Percentiles rank a stretch among this genome's conserved stretches.
These are phyloP conservation scores for Solanum tarapatanum DNA, from an alignment of 257 asterid species.

Conservation along the genomic window DNA sequence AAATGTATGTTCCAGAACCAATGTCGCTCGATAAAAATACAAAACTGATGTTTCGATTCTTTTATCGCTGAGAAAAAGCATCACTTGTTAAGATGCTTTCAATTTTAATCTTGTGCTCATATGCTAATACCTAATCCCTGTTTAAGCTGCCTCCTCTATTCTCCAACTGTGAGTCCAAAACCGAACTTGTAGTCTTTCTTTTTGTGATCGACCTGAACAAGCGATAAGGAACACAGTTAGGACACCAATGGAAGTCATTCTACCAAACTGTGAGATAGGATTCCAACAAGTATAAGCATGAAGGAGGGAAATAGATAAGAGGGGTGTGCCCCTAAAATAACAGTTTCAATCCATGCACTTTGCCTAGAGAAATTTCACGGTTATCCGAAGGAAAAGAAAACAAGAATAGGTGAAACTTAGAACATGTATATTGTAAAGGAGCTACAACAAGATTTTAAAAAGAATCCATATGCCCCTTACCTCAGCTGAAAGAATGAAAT, in stretches of 20 bases:
- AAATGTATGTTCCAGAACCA: neutral
- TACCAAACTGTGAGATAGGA: neutral
- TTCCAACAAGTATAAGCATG: neutral
- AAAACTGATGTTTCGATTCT: neutral
- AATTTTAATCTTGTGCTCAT: neutral
- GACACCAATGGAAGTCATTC: neutral
- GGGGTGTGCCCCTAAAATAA: neutral
- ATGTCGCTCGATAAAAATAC: neutral
- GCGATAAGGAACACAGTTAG: neutral
- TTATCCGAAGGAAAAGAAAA: neutral
- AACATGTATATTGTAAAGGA: neutral
- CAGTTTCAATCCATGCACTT: neutral
- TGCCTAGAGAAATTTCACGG: neutral
- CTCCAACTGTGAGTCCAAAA: constrained; percentile 3
- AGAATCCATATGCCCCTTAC: neutral
- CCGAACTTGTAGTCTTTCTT: constrained; percentile 19
- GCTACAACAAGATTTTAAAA: neutral
- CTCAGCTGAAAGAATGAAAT: constrained; percentile 12
- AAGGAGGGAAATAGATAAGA: neutral
- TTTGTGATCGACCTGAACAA: constrained; percentile 10
- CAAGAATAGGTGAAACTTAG: neutral
- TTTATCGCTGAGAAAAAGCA: neutral
- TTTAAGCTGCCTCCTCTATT: neutral
- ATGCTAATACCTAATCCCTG: neutral
- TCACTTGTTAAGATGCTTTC: neutral